Conservation (phyloP, 2,329 filamentous ascomycete species). For the Fusarium bactridioides region DNA sequence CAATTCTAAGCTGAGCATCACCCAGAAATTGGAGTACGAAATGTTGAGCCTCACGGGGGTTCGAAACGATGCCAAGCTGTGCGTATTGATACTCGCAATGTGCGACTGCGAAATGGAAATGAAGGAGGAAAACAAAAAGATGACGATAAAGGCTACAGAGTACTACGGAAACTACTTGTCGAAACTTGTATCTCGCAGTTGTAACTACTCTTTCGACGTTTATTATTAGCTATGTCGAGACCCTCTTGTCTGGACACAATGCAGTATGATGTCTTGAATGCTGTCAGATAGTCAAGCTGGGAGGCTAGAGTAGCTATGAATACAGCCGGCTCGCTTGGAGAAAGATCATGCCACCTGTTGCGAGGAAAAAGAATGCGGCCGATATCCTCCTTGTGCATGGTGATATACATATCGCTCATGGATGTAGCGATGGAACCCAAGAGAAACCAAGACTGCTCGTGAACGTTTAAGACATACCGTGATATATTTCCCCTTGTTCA, state of each 20-base stretch:
- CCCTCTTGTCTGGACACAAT: background rate
- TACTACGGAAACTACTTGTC: background rate
- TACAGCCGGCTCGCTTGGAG: background rate
- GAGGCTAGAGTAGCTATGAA: background rate
- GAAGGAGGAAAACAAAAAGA: background rate
- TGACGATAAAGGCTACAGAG: too few species aligned
- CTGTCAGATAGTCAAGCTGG: background rate
- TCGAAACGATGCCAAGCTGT: background rate
- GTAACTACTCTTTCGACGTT: background rate
- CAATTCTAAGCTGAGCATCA: background rate
- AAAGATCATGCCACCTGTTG: background rate
- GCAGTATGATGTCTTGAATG: background rate
- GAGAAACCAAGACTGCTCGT: background rate
- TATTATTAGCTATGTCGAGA: background rate
- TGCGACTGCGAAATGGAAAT: background rate
- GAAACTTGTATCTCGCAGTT: background rate
- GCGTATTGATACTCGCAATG: background rate
- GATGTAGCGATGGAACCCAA: background rate
- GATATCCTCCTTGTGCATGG: background rate
- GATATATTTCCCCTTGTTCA: background rate
- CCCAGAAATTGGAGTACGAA: background rate
- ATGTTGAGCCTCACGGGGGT: background rate
- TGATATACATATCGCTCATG: background rate
- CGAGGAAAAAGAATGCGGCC: background rate
- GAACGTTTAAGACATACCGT: background rate